Evolutionary conservation across 1,139 yeast genomes (phyloP).

Genomic region (Saccharomyces hybrid): DNA sequence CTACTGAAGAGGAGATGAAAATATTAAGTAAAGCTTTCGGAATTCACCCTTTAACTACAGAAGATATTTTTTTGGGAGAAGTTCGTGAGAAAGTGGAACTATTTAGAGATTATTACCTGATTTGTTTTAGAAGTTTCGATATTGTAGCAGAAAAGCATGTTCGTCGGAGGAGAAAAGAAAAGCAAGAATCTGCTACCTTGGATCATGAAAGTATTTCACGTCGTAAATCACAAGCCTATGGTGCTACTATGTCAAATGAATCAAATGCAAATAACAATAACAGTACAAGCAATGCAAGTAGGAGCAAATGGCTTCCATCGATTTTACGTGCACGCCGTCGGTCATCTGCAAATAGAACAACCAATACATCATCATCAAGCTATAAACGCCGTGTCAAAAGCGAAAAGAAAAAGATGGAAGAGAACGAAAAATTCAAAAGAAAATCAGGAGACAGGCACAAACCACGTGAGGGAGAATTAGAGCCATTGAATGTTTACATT

Average conservation of each 20-base stretch:
- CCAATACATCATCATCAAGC: constrained; percentile 9
- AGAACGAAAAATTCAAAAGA: constrained; percentile 33
- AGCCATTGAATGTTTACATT: constrained; percentile 87
- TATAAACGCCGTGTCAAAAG: constrained; percentile 9
- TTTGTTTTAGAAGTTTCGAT: constrained; percentile 90
- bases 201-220: constrained; percentile 4
- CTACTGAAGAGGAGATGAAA: constrained; percentile 96
- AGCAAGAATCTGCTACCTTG: constrained; percentile 8
- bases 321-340: constrained; percentile 10
- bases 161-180: constrained; percentile 32
- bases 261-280: constrained; percentile 3
- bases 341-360: constrained; percentile 8
- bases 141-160: constrained; percentile 65
- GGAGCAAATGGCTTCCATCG: constrained; percentile 9
- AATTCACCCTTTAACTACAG: constrained; percentile 91
- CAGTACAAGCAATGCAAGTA: constrained; percentile 3
- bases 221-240: constrained; percentile 6
- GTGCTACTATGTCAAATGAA: not conserved
- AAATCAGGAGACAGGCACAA: constrained; percentile 39
- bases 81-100: constrained; percentile 92
- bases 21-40: constrained; percentile 85
- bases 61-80: constrained; percentile 89
- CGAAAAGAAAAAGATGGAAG: constrained; percentile 29
- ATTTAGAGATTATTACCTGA: constrained; percentile 81
- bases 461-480: constrained; percentile 65